Evolutionary conservation across 495 filamentous ascomycete genomes (phyloP).

Genomic region (Aspergillus coremiiformis): DNA sequence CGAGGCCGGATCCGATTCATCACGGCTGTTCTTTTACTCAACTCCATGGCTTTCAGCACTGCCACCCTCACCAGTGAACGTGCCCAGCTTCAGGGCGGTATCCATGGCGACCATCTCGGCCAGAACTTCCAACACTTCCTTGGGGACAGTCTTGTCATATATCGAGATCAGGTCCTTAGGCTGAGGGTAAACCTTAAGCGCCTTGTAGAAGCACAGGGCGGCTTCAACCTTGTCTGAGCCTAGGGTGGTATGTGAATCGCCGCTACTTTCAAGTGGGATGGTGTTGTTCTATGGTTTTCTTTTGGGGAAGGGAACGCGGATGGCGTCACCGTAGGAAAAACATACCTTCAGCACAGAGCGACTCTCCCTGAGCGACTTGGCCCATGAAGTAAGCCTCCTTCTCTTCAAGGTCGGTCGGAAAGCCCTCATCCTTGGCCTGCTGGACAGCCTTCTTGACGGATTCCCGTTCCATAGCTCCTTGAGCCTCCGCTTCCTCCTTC

Average conservation of each 20-base stretch:
- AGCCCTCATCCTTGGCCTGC: constrained; percentile 78
- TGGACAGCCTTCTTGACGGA: constrained; percentile 63
- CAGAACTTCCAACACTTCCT: constrained; percentile 89
- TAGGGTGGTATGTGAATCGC: constrained; percentile 30
- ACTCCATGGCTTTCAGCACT: constrained; percentile 35
- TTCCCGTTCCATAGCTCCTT: constrained; percentile 61
- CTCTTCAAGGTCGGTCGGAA: constrained; percentile 84
- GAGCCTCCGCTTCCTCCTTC: constrained; percentile 67
- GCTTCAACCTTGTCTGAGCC: constrained; percentile 71
- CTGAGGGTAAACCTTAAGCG: constrained; percentile 94
- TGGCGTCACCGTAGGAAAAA: constrained; percentile 4
- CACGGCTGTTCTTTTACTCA: constrained; percentile 18
- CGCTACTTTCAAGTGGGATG: background rate
- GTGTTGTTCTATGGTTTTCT: background rate
- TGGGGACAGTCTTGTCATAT: constrained; percentile 96
- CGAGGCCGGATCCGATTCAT: background rate
- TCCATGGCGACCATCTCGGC: constrained; percentile 98
- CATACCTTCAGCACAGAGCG: constrained; percentile 62
- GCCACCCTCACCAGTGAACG: constrained; percentile 35
- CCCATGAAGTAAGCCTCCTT: constrained; percentile 92
- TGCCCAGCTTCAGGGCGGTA: constrained; percentile 56
- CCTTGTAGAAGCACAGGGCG: constrained; percentile 92
- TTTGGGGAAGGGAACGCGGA: background rate
- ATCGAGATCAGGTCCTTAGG: constrained; percentile 88
- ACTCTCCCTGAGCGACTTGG: constrained; percentile 81